phyloP scores from a whole-genome alignment of 768 basidiomycete genomes.

The Auriscalpium orientale region DNA sequence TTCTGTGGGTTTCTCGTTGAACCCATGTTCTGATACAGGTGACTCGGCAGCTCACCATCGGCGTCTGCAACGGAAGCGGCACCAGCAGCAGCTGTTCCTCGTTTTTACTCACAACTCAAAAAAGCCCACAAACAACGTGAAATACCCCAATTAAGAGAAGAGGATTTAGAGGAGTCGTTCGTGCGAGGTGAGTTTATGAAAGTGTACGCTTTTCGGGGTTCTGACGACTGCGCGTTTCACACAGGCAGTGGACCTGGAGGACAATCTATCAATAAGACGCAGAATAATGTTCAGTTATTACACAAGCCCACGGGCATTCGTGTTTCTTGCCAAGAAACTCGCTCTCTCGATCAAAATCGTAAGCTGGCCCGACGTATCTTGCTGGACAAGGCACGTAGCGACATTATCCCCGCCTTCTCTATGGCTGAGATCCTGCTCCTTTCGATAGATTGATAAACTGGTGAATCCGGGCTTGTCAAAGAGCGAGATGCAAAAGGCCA shows the following conservation, averaged over 20 bases:
- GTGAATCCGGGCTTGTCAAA: slow-evolving; percentile 48
- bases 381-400: slow-evolving; percentile 52
- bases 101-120: slow-evolving; percentile 64
- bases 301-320: slow-evolving; percentile 87
- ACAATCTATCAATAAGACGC: slow-evolving; percentile 95
- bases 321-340: slow-evolving; percentile 82
- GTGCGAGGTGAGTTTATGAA: slow-evolving; percentile 58
- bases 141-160: slow-evolving; percentile 63
- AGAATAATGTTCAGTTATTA: slow-evolving; percentile 83
- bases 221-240: slow-evolving; percentile 1
- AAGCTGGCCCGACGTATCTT: slow-evolving; percentile 67
- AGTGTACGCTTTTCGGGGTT: not conserved
- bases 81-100: slow-evolving; percentile 18
- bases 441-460: slow-evolving; percentile 55
- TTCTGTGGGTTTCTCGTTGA: not conserved
- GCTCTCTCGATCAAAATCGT: slow-evolving; percentile 75
- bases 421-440: not conserved
- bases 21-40: slow-evolving; percentile 13
- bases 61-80: slow-evolving; percentile 5
- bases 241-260: slow-evolving; percentile 88
- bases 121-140: slow-evolving; percentile 56
- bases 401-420: not conserved
- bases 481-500: slow-evolving; percentile 27
- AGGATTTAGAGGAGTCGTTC: slow-evolving; percentile 82
- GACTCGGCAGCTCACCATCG: slow-evolving; percentile 16